Conservation (phyloP, 305 asterid genomes). For the Euphrasia arctica region DNA sequence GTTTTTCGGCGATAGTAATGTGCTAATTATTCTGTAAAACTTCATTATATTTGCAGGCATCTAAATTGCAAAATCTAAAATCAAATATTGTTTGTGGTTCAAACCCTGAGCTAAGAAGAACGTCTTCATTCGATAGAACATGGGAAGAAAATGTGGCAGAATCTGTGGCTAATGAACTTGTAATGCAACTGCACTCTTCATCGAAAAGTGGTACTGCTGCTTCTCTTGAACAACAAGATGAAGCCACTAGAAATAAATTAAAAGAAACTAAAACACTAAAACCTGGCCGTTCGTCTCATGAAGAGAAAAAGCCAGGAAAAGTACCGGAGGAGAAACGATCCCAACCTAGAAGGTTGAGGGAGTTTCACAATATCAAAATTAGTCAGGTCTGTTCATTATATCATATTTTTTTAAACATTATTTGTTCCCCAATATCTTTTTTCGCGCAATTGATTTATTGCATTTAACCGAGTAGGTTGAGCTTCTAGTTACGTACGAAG, state of each 20-base stretch:
- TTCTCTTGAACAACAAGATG: constrained; percentile 70
- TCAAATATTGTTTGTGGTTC: constrained; percentile 52
- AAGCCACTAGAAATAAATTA: constrained; percentile 49
- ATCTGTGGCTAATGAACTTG: constrained; percentile 93
- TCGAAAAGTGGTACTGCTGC: constrained; percentile 43
- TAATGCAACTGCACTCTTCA: constrained; percentile 68
- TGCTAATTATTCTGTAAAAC: constrained; percentile 20
- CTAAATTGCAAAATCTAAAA: constrained; percentile 68
- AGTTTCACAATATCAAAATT: constrained; percentile 94
- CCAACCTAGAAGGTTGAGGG: constrained; percentile 83
- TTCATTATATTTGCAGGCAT: constrained; percentile 51
- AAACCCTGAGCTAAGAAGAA: constrained; percentile 83
- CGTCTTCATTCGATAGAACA: constrained; percentile 90
- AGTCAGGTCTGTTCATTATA: constrained; percentile 69
- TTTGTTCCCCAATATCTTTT: constrained; percentile 21
- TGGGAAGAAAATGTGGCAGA: constrained; percentile 99
- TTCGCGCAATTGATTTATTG: constrained; percentile 25
- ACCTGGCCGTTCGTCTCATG: constrained; percentile 89
- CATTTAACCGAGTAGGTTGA: constrained; percentile 66
- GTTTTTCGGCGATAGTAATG: too few relatives aligned
- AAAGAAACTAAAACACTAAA: constrained; percentile 67
- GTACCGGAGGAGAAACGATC: constrained; percentile 82
- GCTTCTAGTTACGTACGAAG: constrained; percentile 95
- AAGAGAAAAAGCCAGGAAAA: constrained; percentile 81
- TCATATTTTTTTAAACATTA: constrained; percentile 11